Conservation (phyloP, 2,329 filamentous ascomycete species). For the Microsporum ferrugineum region DNA sequence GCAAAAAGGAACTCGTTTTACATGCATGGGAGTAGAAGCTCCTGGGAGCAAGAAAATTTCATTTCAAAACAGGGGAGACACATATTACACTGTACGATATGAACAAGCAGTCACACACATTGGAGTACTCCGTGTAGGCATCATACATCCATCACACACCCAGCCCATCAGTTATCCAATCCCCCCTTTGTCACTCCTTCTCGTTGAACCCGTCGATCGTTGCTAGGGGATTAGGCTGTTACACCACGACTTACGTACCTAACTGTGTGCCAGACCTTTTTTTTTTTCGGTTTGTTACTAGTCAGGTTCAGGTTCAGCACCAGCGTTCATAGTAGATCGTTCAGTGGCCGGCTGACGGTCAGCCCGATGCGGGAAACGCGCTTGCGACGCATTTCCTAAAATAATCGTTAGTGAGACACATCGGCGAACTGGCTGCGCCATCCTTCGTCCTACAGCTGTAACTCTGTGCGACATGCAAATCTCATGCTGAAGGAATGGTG, state of each 20-base stretch:
- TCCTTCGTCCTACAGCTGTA: background rate
- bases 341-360: background rate
- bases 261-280: background rate
- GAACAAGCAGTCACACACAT: too few species aligned
- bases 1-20: too few species aligned
- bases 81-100: too few species aligned
- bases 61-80: background rate
- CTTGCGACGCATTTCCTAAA: background rate
- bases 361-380: conserved; percentile 1
- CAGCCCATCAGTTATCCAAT: too few species aligned
- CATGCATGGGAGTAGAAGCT: background rate
- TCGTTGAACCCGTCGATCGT: background rate
- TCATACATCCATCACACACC: too few species aligned
- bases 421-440: background rate
- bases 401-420: background rate
- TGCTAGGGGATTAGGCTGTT: background rate
- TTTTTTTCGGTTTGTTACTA: background rate
- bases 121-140: too few species aligned
- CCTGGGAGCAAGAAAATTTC: background rate
- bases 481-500: background rate
- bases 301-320: background rate
- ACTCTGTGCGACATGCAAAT: background rate
- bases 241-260: background rate
- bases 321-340: background rate
- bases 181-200: too few species aligned